A percentile compares a stretch with the other conserved stretches of the same genome.
Evolutionary conservation across 2,329 filamentous ascomycete genomes (phyloP).

Genomic region (Botrytis byssoidea): DNA sequence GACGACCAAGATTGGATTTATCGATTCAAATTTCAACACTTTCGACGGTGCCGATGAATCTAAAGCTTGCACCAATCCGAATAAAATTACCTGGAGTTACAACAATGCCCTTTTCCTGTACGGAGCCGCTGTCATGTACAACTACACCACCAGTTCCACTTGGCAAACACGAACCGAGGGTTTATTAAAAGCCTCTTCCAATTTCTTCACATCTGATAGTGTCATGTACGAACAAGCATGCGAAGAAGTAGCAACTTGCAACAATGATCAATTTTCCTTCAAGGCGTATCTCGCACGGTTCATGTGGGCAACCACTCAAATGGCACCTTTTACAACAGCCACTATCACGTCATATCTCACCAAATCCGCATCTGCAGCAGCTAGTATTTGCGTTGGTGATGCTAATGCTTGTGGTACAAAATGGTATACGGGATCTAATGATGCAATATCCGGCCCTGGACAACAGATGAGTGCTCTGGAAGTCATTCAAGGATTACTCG

Average conservation of each 20-base stretch:
- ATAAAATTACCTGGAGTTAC: constrained; percentile 62
- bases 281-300: constrained; percentile 67
- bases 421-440: constrained; percentile 60
- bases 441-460: constrained; percentile 55
- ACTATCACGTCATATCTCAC: constrained; percentile 50
- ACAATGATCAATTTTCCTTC: constrained; percentile 64
- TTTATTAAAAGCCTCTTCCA: constrained; percentile 50
- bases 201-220: constrained; percentile 57
- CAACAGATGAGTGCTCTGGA: constrained; percentile 66
- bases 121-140: constrained; percentile 62
- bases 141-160: constrained; percentile 51
- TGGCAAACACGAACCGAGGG: constrained; percentile 55
- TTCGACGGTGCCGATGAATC: constrained; percentile 58
- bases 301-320: constrained; percentile 57
- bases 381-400: constrained; percentile 56
- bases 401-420: constrained; percentile 53
- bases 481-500: constrained; percentile 58
- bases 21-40: constrained; percentile 44
- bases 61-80: constrained; percentile 51
- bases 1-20: constrained; percentile 55
- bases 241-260: constrained; percentile 56
- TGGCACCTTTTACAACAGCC: constrained; percentile 54
- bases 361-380: constrained; percentile 56
- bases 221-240: constrained; percentile 68
- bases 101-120: constrained; percentile 65